Base-by-base conservation (phyloP, 371 early-diverging fungal species). In the Paraphysoderma sedebokerense region DNA sequence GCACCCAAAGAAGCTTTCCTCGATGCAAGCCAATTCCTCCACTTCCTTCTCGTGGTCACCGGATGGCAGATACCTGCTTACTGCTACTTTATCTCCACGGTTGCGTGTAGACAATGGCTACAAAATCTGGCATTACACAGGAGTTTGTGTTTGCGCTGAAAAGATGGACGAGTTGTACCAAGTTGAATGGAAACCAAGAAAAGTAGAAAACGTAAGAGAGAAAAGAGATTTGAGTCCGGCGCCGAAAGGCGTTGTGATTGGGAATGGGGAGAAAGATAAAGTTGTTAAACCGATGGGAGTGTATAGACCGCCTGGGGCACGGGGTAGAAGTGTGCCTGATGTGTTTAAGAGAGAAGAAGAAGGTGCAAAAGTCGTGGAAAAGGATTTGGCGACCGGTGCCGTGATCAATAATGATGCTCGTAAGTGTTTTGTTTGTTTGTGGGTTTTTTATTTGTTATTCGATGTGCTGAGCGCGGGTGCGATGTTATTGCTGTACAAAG, bases 41-140 rank as follows among this genome's bases (percentile, higher is more conserved):
- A 77, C 85, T 27, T 67, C 68, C 44, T 86, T 84, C 55, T 81
- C 82, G 54, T 97, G 95, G 95, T 72, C 76, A 24, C 92, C 95
- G 15, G 85, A 88, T 63, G 92, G 95, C 53, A 71, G 86, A 19
- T 81, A 81, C 60, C 62, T 97, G 48, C 66, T 97, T 69, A 87
- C 92, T 17, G 85, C 93, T 24, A 93, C 86, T 1, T 65, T 92
- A 37, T 86, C 90, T 45, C 86, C 85, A 40, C 80, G 93, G 44
- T 70, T 97, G 52, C 85, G 93, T 57, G 97, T 97, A 13, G 97
- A 97, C 63, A 97, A 97, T 56, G 91, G 95, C 3, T 82, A 87
- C 62, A 85, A 83, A 49, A 69, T 97, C 55, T 92, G 91, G 88
- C 92, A 97, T 60, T 86, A 86, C 57, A 73, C 81, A n/a, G 96